Evolutionary conservation across 139 green algal species (phyloP).

Genomic region (Coelastrella sp.): DNA sequence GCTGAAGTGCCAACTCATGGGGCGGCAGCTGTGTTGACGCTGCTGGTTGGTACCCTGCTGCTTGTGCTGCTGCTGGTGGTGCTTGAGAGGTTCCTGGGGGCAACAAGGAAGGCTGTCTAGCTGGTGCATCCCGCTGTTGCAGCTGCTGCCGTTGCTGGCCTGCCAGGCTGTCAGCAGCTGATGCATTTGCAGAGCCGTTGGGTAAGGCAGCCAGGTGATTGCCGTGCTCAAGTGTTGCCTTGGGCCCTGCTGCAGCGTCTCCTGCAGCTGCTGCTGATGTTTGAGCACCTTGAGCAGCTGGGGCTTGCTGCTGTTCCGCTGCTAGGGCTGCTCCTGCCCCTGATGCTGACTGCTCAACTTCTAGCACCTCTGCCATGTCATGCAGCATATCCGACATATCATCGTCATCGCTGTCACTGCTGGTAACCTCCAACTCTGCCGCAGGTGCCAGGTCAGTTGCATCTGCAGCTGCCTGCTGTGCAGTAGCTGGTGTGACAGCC

Average conservation of each 20-base stretch:
- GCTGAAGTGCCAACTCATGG: conserved; percentile 35
- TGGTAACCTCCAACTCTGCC: not conserved
- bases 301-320: not conserved
- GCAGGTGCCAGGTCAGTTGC: not conserved
- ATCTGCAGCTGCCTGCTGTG: too few species aligned
- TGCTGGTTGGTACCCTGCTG: not conserved
- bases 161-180: not conserved
- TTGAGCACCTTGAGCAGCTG: not conserved
- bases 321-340: not conserved
- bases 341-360: conserved; percentile 19
- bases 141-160: not conserved
- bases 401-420: conserved; percentile 6
- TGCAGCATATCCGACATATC: conserved; percentile 33
- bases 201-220: too few species aligned
- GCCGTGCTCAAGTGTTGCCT: not conserved
- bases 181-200: too few species aligned
- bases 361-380: conserved; percentile 47
- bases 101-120: too few species aligned
- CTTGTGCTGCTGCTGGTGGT: conserved; percentile 2
- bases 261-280: not conserved
- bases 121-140: not conserved
- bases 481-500: too few species aligned
- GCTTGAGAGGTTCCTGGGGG: not conserved
- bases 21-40: not conserved
- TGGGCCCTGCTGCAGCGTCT: not conserved